Evolutionary conservation across 768 basidiomycete species (phyloP).

Genomic region (Tulasnella sp.): DNA sequence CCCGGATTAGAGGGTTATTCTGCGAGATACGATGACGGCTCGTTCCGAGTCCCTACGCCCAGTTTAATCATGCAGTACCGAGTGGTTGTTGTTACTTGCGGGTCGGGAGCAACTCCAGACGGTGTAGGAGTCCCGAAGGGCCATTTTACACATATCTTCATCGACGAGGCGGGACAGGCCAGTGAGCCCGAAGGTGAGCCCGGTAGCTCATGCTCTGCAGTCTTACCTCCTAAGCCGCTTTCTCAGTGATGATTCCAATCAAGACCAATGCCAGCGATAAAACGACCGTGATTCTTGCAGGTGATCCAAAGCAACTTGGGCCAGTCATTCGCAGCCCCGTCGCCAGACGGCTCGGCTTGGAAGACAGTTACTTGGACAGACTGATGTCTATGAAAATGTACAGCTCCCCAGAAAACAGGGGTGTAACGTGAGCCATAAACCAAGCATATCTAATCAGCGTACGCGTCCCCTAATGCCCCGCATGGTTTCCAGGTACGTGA

Average conservation of each 20-base stretch:
- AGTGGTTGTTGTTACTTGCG: slow-evolving; percentile 67
- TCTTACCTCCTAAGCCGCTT: slow-evolving; percentile 13
- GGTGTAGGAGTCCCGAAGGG: slow-evolving; percentile 63
- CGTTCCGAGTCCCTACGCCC: slow-evolving; percentile 52
- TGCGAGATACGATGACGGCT: slow-evolving; percentile 49
- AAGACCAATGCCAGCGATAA: slow-evolving; percentile 57
- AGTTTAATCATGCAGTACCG: slow-evolving; percentile 49
- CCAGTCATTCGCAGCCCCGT: slow-evolving; percentile 65
- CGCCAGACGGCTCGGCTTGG: slow-evolving; percentile 60
- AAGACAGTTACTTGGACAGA: slow-evolving; percentile 64
- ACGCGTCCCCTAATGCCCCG: too few species aligned
- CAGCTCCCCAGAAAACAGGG: slow-evolving; percentile 29
- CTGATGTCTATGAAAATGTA: slow-evolving; percentile 53
- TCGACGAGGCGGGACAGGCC: slow-evolving; percentile 75
- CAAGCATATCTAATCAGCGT: neutral
- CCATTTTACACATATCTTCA: slow-evolving; percentile 68
- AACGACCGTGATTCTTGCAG: slow-evolving; percentile 65
- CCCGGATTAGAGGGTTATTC: slow-evolving; percentile 48
- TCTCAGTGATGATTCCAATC: slow-evolving; percentile 56
- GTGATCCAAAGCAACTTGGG: slow-evolving; percentile 72
- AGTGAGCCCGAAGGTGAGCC: slow-evolving; percentile 53
- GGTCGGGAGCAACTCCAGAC: slow-evolving; percentile 59
- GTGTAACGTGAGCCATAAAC: slow-evolving; percentile 37
- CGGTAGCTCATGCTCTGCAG: too few species aligned
- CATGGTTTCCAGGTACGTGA: slow-evolving; percentile 58